A percentile compares a stretch with the other conserved stretches of the same genome.
These are phyloP conservation scores for Suillus placidus DNA, from an alignment of 768 basidiomycete species.

Conservation along the genomic window DNA sequence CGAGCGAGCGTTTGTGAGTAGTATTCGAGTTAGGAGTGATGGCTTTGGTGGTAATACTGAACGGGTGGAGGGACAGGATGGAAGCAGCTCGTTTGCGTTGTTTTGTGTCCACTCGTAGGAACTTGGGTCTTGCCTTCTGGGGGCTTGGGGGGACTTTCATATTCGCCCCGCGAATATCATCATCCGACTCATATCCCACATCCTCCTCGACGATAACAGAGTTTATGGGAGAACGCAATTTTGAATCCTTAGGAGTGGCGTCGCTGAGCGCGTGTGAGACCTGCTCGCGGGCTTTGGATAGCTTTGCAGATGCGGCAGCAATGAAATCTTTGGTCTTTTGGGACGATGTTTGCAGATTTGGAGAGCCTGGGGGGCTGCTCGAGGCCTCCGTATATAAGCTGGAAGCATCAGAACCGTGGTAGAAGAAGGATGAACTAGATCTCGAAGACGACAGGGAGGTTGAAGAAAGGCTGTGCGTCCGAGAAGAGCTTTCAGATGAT, in stretches of 20 bases:
- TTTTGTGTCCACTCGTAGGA: slow-evolving; percentile 29
- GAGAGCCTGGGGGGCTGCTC: slow-evolving; percentile 24
- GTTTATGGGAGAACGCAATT: neutral
- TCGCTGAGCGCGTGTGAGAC: neutral
- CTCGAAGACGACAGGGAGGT: neutral
- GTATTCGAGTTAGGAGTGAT: neutral
- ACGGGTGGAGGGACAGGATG: slow-evolving; percentile 21
- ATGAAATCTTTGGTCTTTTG: slow-evolving; percentile 17
- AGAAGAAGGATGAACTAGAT: slow-evolving; percentile 18
- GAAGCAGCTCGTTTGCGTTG: slow-evolving; percentile 29
- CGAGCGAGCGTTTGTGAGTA: neutral
- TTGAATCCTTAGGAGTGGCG: slow-evolving; percentile 10
- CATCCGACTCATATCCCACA: slow-evolving; percentile 30
- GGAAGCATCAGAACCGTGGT: slow-evolving; percentile 18
- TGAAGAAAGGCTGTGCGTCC: neutral
- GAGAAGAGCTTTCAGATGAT: neutral
- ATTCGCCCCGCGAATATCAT: slow-evolving; percentile 13
- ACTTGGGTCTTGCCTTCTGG: slow-evolving; percentile 14
- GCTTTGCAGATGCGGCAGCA: slow-evolving; percentile 16
- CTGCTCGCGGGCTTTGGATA: slow-evolving; percentile 10
- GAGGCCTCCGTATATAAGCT: slow-evolving; percentile 20
- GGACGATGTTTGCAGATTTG: slow-evolving; percentile 8
- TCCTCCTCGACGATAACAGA: slow-evolving; percentile 17
- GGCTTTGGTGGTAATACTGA: neutral
- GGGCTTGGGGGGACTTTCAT: neutral